Conservation (phyloP, 1,284 basidiomycete species). For the Marasmius sp. region DNA sequence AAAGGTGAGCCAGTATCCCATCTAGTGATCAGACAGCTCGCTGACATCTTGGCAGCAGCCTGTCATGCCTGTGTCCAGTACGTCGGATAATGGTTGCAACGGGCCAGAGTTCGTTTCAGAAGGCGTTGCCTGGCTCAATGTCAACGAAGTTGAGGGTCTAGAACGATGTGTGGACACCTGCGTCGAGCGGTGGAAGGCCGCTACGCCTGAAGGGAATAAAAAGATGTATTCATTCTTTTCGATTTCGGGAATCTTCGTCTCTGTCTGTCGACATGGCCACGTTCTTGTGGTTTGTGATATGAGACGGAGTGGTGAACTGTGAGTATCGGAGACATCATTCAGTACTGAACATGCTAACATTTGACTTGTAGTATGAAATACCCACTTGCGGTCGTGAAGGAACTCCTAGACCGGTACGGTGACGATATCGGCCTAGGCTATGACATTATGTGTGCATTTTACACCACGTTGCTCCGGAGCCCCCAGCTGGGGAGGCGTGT, state of each 20-base stretch:
- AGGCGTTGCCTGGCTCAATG: slow-evolving; percentile 11
- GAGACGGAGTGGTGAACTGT: slow-evolving; percentile 35
- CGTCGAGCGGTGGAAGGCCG: slow-evolving; percentile 32
- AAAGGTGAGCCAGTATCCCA: too few species aligned
- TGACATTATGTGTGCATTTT: too few species aligned
- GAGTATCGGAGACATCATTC: too few species aligned
- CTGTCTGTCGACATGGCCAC: slow-evolving; percentile 31
- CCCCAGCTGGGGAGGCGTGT: too few species aligned
- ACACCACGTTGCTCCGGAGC: too few species aligned
- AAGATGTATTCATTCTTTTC: background rate
- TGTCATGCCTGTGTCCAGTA: too few species aligned
- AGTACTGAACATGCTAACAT: too few species aligned
- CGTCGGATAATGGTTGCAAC: too few species aligned
- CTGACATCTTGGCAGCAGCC: too few species aligned
- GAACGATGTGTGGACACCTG: slow-evolving; percentile 18
- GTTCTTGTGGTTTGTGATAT: slow-evolving; percentile 33
- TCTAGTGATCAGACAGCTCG: too few species aligned
- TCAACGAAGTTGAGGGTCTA: slow-evolving; percentile 8
- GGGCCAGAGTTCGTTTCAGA: too few species aligned
- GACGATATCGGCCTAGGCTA: too few species aligned
- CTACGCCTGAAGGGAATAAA: slow-evolving; percentile 23
- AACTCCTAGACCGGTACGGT: background rate
- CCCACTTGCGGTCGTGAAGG: slow-evolving; percentile 1
- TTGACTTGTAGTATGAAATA: slow-evolving; percentile 10
- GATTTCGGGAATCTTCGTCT: slow-evolving; percentile 29